phyloP scores from a whole-genome alignment of 805 yeast genomes.

The Metschnikowia amazonensis region DNA sequence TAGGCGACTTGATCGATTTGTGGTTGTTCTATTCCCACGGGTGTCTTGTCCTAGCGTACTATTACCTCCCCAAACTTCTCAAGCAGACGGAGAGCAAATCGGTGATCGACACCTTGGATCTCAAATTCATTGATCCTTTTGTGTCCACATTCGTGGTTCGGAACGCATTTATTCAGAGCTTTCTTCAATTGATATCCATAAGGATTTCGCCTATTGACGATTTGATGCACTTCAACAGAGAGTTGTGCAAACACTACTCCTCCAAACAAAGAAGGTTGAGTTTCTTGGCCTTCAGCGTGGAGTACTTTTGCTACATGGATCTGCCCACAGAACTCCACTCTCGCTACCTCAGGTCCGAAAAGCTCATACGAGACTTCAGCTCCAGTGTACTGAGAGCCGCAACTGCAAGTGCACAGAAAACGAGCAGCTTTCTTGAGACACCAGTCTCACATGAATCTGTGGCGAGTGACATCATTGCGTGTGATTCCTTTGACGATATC shows the following conservation, averaged over 20 bases:
- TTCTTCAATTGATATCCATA: not conserved
- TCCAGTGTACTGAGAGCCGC: constrained; percentile 5
- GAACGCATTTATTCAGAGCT: constrained; percentile 8
- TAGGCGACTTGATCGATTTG: constrained; percentile 8
- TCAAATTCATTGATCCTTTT: constrained; percentile 7
- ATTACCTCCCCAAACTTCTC: constrained; percentile 8
- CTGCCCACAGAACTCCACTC: constrained; percentile 7
- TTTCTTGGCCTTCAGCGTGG: constrained; percentile 9
- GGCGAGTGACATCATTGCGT: not conserved
- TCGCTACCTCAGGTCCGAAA: constrained; percentile 7
- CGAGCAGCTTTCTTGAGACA: not conserved
- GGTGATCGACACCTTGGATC: constrained; percentile 6
- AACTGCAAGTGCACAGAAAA: not conserved
- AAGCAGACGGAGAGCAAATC: not conserved
- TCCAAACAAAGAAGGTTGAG: constrained; percentile 2
- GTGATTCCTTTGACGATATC: constrained; percentile 2
- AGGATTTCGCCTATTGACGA: constrained; percentile 8
- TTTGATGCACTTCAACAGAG: constrained; percentile 9
- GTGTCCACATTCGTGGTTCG: constrained; percentile 7
- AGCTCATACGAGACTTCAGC: constrained; percentile 1
- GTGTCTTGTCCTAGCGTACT: constrained; percentile 10
- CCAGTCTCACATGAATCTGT: not conserved
- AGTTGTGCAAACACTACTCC: constrained; percentile 6
- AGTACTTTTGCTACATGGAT: constrained; percentile 15
- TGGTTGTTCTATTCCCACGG: constrained; percentile 19